Percentiles rank a stretch among this genome's conserved stretches.
Conservation (phyloP, 108 stramenopile species). For the Epithemia pelagica region DNA sequence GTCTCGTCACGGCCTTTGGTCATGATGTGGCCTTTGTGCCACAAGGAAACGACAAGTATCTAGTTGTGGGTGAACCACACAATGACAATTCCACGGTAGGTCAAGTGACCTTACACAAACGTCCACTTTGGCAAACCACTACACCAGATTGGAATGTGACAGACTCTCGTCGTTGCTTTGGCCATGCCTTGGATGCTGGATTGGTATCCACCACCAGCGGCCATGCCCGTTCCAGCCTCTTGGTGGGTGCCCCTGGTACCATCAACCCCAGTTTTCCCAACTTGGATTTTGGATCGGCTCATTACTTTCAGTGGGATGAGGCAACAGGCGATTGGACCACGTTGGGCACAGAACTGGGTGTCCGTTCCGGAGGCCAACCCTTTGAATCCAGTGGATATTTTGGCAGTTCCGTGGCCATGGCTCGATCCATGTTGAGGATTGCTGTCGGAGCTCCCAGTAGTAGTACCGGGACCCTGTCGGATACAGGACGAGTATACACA, state of each 20-base stretch:
- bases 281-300: neutral
- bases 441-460: neutral
- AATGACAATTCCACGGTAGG: neutral
- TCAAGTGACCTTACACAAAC: neutral
- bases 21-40: neutral
- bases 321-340: neutral
- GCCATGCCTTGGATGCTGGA: neutral
- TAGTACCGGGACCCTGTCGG: neutral
- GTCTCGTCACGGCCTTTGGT: neutral
- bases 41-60: neutral
- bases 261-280: neutral
- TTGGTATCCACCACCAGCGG: neutral
- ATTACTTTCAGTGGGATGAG: neutral
- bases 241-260: neutral
- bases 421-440: neutral
- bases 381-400: neutral
- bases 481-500: conserved; percentile 1
- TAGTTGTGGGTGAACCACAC: neutral
- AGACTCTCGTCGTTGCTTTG: neutral
- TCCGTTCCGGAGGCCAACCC: neutral
- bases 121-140: neutral
- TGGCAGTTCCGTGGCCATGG: conserved; percentile 1
- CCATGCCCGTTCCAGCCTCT: neutral
- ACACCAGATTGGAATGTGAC: no score
- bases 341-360: neutral